Percentiles rank a stretch among this genome's conserved stretches.
These are phyloP conservation scores for Brassica incana DNA, from an alignment of 345 rosid genomes.

Conservation along the genomic window DNA sequence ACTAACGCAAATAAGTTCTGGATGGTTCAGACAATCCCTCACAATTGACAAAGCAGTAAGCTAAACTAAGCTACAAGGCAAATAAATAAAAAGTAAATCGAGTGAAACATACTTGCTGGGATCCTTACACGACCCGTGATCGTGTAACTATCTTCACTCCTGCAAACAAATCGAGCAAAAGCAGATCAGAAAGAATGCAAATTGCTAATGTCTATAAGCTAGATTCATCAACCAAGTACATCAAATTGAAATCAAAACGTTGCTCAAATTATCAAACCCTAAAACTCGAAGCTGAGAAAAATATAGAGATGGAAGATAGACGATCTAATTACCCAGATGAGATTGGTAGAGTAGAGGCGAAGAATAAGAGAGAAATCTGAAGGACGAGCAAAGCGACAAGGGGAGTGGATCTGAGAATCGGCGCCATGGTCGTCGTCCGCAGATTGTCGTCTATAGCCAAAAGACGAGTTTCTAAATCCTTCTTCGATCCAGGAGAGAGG, in stretches of 20 bases:
- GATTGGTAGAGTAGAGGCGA: constrained; percentile 43
- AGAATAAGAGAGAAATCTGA: constrained; percentile 39
- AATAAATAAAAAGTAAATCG: not conserved
- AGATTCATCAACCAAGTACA: not conserved
- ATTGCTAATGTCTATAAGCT: not conserved
- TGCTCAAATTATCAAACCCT: not conserved
- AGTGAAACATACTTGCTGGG: constrained; percentile 49
- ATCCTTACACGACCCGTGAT: constrained; percentile 83
- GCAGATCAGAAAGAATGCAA: not conserved
- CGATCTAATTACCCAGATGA: constrained; percentile 46
- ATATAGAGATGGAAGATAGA: not conserved
- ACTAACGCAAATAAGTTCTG: not conserved
- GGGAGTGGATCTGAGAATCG: constrained; percentile 45
- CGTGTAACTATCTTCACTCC: constrained; percentile 67
- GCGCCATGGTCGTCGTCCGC: constrained; percentile 46
- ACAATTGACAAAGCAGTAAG: not conserved
- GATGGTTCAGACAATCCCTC: not conserved
- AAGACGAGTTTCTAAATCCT: constrained; percentile 13
- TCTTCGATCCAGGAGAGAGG: not conserved
- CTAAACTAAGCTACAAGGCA: not conserved
- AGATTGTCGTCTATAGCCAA: constrained; percentile 4
- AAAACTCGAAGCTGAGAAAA: not conserved
- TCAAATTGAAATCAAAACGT: constrained; percentile 1
- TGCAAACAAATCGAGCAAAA: constrained; percentile 28
- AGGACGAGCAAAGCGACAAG: constrained; percentile 31